phyloP scores from a whole-genome alignment of 805 yeast species.

The Metschnikowia borealis region DNA sequence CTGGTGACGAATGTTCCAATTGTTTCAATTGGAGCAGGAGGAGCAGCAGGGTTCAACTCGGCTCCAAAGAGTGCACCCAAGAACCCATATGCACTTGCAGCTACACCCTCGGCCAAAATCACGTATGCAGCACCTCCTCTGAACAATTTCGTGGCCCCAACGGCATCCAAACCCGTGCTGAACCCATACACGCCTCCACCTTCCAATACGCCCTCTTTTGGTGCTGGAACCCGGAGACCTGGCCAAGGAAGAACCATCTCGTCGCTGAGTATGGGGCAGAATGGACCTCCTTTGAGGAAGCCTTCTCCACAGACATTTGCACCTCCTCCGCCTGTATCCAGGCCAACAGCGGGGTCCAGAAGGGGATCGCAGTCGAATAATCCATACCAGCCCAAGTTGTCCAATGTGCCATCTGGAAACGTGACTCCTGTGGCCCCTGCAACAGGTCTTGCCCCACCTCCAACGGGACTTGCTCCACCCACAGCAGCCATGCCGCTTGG shows the following conservation, averaged over 20 bases:
- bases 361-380: conserved; percentile 1
- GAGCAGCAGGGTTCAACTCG: background rate
- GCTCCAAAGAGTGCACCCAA: conserved; percentile 16
- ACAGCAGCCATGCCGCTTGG: background rate
- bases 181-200: conserved; percentile 15
- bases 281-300: conserved; percentile 4
- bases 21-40: background rate
- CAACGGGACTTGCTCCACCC: too few species aligned
- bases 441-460: background rate
- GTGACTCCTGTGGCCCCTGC: background rate
- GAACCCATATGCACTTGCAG: conserved; percentile 25
- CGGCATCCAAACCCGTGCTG: conserved; percentile 8
- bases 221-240: background rate
- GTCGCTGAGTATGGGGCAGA: background rate
- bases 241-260: background rate
- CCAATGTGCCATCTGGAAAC: background rate
- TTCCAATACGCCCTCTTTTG: background rate
- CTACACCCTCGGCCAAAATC: conserved; percentile 18
- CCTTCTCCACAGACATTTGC: conserved; percentile 5
- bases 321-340: conserved; percentile 6
- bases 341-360: conserved; percentile 3
- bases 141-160: conserved; percentile 16
- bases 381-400: conserved; percentile 1
- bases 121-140: conserved; percentile 34
- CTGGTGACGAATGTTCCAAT: conserved; percentile 16